Percentiles rank a stretch among this genome's conserved stretches.
These are phyloP conservation scores for Colletotrichum sp. DNA, from an alignment of 2,329 filamentous ascomycete species.

Conservation along the genomic window DNA sequence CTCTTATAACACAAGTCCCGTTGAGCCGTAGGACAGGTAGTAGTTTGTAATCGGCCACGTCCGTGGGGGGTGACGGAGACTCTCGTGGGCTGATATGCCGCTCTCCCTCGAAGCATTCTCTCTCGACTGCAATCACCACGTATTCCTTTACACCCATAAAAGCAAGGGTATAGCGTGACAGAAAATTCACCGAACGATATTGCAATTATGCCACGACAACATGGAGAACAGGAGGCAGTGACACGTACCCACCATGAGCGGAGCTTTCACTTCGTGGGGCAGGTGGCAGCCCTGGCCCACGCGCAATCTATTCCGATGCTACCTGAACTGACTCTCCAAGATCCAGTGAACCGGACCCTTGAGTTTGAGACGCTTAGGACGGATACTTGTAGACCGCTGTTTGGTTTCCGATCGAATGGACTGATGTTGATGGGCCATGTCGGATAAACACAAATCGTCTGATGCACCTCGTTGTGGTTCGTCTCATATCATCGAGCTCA, in stretches of 20 bases:
- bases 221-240: not conserved
- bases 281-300: not conserved
- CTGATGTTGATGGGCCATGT: not conserved
- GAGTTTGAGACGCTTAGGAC: not conserved
- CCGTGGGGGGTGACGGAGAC: not conserved
- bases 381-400: not conserved
- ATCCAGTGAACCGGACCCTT: not conserved
- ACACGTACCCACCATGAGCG: not conserved
- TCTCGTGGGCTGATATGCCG: not conserved
- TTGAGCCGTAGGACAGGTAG: not conserved
- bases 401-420: not conserved
- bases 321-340: not conserved
- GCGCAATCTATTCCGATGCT: not conserved
- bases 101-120: not conserved
- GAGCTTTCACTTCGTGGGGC: not conserved
- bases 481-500: not conserved
- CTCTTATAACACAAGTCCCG: not conserved
- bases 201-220: not conserved
- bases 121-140: not conserved
- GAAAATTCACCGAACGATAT: not conserved
- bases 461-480: not conserved
- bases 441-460: not conserved
- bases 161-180: not conserved
- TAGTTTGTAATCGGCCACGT: not conserved
- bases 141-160: not conserved